Evolutionary conservation across 495 filamentous ascomycete genomes (phyloP), one percentile per base, ranked within the genome.

Genomic region (Aspergillus bridgeri): DNA sequence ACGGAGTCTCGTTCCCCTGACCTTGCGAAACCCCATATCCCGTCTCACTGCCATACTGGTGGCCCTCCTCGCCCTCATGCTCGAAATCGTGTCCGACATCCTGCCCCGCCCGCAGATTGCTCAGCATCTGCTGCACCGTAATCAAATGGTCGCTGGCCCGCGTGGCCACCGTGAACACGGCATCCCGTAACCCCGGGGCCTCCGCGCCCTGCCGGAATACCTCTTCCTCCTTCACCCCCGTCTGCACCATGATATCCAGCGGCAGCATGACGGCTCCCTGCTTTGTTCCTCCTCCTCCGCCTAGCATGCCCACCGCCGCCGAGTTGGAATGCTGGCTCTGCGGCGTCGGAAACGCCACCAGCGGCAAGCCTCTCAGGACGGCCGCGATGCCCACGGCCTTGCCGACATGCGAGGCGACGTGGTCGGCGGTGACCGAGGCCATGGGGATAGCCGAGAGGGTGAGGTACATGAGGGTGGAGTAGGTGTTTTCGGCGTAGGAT

Each of bases 121-220:
- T 85, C 61, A 96, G 66, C 94, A 98, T 95, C 69, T 94, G 89
- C 59, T 93, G 78, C 17, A 88, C 93, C 0, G 94, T 98, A 58
- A 97, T 96, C 49, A 98, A 73, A 71, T 98, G 94, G 74, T 98
- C 94, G 68, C 90, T 92, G 5, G 94, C 94, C 29, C 91, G 82
- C 0, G 94, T 98, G 0, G 94, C 94, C 20, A 98, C 91, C 19
- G 82, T 79, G 65, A 98, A 97, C 5, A 98, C 86, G 2, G 92
- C 93, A 72, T 97, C 94, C 38, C 86, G 83, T 8, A 97, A 74
- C 0, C 91, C 92, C 15, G 82, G 75, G 0, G 94, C 93, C 6
- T 84, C 77, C 0, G 87, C 80, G 0, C 91, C 93, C n/a, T 82
- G 75, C 3, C 92, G 82, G 50, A 95, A 85, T 0, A 98, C 86